Evolutionary conservation across 2,329 filamentous ascomycete genomes (phyloP), one percentile per base, ranked within the genome.

Genomic region (Scytalidium lignicola): DNA sequence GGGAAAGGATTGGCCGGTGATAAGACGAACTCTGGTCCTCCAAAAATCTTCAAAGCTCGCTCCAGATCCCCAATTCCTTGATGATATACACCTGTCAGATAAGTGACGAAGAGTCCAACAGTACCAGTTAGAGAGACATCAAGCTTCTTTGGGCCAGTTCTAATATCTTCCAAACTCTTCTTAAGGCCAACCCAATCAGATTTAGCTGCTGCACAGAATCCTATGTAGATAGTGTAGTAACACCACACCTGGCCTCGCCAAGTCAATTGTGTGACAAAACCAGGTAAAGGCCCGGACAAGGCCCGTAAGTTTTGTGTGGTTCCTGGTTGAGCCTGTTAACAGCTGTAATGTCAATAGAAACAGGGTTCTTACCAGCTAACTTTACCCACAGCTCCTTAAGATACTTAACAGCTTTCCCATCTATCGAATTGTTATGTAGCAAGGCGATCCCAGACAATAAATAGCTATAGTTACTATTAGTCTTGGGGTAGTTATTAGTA

Each of bases 41-140:
- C 75, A 66, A 88, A 96, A 9, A 85, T 75, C 3, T 71, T 58
- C 13, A 90, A 70, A 3, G 92, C 90, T 2, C 71, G 70, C n/a
- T 79, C 71, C 1, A 93, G 74, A 54, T 90, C 76, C 15, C 90
- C 90, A 4, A 77, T 84, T 17, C 85, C 88, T 70, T 96, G 92
- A 46, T 83, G 74, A 57, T 90, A 86, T 7, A 88, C 78, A 0
- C 86, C 91, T 1, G 77, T 74, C 17, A 96, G 79, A 65, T 96
- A 96, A 41, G 57, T 51, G 10, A 52, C 42, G 5, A 66, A 49
- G 22, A 44, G 52, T 29, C 50, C 56, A 3, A 66, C 46, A 41
- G 60, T 49, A 2, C 58, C 61, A 10, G 41, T 48, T 8, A 61
- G 29, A 20, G 55, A 32, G 18, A 60, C 50, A n/a, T 59, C 56